Evolutionary conservation across 1,284 basidiomycete species (phyloP).

Genomic region (Irpex lacteus): DNA sequence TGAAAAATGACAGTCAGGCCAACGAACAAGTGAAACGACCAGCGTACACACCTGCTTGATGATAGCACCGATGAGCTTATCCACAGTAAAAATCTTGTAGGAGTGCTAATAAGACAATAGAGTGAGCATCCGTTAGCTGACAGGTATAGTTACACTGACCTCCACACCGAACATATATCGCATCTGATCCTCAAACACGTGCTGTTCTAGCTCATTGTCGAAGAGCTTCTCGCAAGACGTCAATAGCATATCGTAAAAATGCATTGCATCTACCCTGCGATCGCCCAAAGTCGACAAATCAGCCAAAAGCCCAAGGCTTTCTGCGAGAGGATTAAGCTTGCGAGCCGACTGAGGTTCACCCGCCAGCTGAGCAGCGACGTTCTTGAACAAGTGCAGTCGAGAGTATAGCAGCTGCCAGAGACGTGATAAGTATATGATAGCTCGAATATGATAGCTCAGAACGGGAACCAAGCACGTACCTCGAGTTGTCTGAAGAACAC

Average conservation of each 20-base stretch:
- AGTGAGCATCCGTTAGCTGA: neutral
- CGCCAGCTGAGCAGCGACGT: slow-evolving; percentile 52
- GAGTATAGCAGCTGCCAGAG: slow-evolving; percentile 74
- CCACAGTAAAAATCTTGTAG: slow-evolving; percentile 90
- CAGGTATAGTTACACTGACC: slow-evolving; percentile 33
- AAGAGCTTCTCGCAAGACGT: slow-evolving; percentile 89
- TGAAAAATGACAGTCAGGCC: slow-evolving; percentile 24
- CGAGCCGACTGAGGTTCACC: slow-evolving; percentile 28
- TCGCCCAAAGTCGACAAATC: slow-evolving; percentile 24
- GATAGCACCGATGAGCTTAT: slow-evolving; percentile 86
- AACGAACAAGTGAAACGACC: slow-evolving; percentile 11
- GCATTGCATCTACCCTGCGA: slow-evolving; percentile 36
- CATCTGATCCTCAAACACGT: slow-evolving; percentile 88
- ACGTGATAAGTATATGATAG: no score
- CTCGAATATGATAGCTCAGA: no score
- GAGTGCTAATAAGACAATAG: slow-evolving; percentile 27
- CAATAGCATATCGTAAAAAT: slow-evolving; percentile 84
- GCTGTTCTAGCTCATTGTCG: slow-evolving; percentile 88
- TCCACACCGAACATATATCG: slow-evolving; percentile 87
- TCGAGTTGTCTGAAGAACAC: slow-evolving; percentile 81
- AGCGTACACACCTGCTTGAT: slow-evolving; percentile 70
- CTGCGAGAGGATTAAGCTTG: slow-evolving; percentile 29
- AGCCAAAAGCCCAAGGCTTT: slow-evolving; percentile 31
- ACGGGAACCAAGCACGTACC: no score
- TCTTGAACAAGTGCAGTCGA: slow-evolving; percentile 81